These are phyloP conservation scores for Boeremia lycopersici DNA, from an alignment of 2,329 filamentous ascomycete genomes.

Conservation along the genomic window DNA sequence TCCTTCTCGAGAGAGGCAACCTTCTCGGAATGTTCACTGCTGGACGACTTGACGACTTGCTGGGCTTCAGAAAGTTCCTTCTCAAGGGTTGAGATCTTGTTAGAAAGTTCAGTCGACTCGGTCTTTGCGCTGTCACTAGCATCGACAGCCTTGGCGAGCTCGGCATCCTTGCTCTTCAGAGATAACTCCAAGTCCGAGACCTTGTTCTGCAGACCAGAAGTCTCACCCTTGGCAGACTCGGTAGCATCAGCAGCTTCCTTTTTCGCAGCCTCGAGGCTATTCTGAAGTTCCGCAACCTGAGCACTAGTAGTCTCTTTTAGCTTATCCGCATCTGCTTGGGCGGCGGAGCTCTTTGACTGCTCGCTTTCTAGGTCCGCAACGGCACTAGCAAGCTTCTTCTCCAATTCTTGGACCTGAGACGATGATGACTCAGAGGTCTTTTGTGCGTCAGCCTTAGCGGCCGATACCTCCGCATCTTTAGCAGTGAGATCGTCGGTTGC, in stretches of 20 bases:
- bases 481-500: constrained; percentile 29
- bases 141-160: constrained; percentile 28
- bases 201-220: constrained; percentile 14
- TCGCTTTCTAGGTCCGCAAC: constrained; percentile 14
- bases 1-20: constrained; percentile 32
- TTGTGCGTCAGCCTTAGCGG: constrained; percentile 23
- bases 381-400: constrained; percentile 13
- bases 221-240: constrained; percentile 30
- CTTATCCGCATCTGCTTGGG: constrained; percentile 29
- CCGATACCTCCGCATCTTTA: constrained; percentile 30
- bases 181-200: constrained; percentile 32
- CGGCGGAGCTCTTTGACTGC: constrained; percentile 12
- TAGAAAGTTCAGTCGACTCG: constrained; percentile 4
- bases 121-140: constrained; percentile 53
- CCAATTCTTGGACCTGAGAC: constrained; percentile 21
- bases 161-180: constrained; percentile 26
- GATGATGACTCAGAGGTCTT: constrained; percentile 21
- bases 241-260: constrained; percentile 17
- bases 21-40: constrained; percentile 29
- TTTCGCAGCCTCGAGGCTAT: constrained; percentile 24
- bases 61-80: constrained; percentile 16
- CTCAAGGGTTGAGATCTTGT: constrained; percentile 19
- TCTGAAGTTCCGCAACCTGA: constrained; percentile 32
- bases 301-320: constrained; percentile 18
- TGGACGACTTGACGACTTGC: constrained; percentile 25